phyloP scores from a whole-genome alignment of 2,329 filamentous ascomycete genomes.

The Pseudogymnoascus pannorum region DNA sequence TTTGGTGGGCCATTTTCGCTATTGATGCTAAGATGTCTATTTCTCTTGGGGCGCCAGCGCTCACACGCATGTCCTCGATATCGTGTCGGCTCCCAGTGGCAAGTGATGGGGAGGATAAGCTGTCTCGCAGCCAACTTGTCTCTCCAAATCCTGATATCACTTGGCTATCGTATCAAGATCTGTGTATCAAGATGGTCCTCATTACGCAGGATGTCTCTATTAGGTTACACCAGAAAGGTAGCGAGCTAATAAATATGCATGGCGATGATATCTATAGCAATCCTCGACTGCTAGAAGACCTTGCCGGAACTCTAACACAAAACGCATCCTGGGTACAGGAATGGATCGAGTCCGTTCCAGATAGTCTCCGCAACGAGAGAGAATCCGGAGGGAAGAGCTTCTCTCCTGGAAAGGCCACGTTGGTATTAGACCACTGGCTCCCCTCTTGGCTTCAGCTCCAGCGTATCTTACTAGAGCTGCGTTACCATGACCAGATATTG shows the following conservation, averaged over 20 bases:
- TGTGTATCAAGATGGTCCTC: conserved; percentile 28
- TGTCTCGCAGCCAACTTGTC: conserved; percentile 25
- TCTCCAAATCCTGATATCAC: conserved; percentile 26
- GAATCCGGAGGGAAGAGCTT: conserved; percentile 21
- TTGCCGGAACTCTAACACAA: conserved; percentile 24
- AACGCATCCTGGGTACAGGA: conserved; percentile 25
- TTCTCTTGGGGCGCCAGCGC: conserved; percentile 32
- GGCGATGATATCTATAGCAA: conserved; percentile 26
- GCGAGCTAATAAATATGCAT: conserved; percentile 18
- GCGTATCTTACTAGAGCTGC: conserved; percentile 36
- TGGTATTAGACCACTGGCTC: conserved; percentile 30
- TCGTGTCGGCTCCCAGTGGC: conserved; percentile 30
- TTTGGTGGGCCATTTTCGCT: conserved; percentile 40
- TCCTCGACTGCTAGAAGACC: conserved; percentile 20
- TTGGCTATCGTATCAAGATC: conserved; percentile 28
- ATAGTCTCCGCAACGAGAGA: conserved; percentile 30
- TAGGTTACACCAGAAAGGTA: conserved; percentile 27
- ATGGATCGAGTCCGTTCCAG: conserved; percentile 32
- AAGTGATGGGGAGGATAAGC: conserved; percentile 22
- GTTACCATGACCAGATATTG: conserved; percentile 35
- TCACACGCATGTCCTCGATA: conserved; percentile 23
- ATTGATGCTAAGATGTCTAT: conserved; percentile 35
- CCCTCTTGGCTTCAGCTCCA: conserved; percentile 37
- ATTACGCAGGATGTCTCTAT: conserved; percentile 26
- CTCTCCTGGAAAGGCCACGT: conserved; percentile 33